Evolutionary conservation across 306 rosid species (phyloP).

Genomic region (Cyclanthera cordifolia): DNA sequence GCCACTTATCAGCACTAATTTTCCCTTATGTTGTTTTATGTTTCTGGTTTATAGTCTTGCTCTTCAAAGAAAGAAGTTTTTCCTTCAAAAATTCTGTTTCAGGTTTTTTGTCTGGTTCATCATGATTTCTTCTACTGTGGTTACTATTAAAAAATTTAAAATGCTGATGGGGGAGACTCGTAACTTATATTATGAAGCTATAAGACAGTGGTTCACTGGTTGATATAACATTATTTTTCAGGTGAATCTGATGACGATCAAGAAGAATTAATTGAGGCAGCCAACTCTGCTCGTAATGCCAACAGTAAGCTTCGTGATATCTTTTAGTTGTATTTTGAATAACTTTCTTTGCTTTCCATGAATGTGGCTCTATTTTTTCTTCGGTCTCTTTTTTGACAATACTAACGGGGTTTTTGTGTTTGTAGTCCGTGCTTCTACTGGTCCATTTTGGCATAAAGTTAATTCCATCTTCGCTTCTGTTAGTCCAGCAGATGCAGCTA

Average conservation of each 20-base stretch:
- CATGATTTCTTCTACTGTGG: constrained; percentile 1
- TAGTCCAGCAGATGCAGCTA: constrained; percentile 51
- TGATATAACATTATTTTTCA: constrained; percentile 28
- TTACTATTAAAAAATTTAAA: background rate
- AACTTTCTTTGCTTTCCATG: background rate
- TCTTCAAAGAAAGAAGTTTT: background rate
- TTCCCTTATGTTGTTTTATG: background rate
- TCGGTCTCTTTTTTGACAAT: constrained; percentile 15
- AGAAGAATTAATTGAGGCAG: constrained; percentile 64
- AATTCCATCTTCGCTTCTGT: constrained; percentile 54
- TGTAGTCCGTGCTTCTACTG: constrained; percentile 57
- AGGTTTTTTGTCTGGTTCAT: background rate
- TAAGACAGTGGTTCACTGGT: constrained; percentile 15
- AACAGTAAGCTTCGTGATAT: constrained; percentile 51
- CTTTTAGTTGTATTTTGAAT: background rate
- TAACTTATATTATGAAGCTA: background rate
- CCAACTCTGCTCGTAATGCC: constrained; percentile 51
- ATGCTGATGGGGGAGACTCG: background rate
- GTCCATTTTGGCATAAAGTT: constrained; percentile 72
- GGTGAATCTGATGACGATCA: constrained; percentile 79
- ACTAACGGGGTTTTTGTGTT: constrained; percentile 18
- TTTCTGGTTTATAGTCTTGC: background rate
- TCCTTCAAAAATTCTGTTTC: background rate
- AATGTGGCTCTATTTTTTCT: background rate
- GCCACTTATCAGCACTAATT: background rate